These are phyloP conservation scores for Claviceps lovelessii DNA, from an alignment of 2,329 filamentous ascomycete species.

Conservation along the genomic window DNA sequence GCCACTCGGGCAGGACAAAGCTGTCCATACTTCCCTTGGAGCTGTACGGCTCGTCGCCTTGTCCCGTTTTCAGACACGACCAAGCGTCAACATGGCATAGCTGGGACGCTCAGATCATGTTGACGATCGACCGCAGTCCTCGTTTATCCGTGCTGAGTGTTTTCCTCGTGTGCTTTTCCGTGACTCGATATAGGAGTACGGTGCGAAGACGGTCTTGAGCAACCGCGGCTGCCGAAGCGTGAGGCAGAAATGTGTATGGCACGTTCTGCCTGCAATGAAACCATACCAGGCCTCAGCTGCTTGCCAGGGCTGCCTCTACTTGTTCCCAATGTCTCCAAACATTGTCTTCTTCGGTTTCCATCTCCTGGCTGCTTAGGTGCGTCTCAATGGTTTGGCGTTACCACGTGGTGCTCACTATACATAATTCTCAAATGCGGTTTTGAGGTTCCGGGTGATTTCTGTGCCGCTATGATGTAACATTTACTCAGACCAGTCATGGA, in stretches of 20 bases:
- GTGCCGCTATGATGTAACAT: too few species aligned
- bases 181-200: not conserved
- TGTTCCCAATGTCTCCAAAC: not conserved
- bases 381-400: too few species aligned
- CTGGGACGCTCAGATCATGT: not conserved
- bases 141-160: not conserved
- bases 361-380: too few species aligned
- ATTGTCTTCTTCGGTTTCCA: too few species aligned
- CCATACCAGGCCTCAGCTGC: not conserved
- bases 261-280: not conserved
- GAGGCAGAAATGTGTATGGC: not conserved
- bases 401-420: too few species aligned
- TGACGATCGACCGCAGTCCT: not conserved
- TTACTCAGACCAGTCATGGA: too few species aligned
- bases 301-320: too few species aligned
- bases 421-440: too few species aligned
- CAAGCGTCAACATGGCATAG: conserved; percentile 1
- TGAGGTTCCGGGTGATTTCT: too few species aligned
- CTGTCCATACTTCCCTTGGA: not conserved
- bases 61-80: conserved; percentile 1
- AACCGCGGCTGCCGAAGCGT: not conserved
- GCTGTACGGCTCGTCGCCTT: not conserved
- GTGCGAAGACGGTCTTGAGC: not conserved
- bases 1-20: not conserved
- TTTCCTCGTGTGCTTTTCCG: not conserved